These are phyloP conservation scores for Starmerella gropengiesseri DNA, from an alignment of 805 yeast species.

Conservation along the genomic window DNA sequence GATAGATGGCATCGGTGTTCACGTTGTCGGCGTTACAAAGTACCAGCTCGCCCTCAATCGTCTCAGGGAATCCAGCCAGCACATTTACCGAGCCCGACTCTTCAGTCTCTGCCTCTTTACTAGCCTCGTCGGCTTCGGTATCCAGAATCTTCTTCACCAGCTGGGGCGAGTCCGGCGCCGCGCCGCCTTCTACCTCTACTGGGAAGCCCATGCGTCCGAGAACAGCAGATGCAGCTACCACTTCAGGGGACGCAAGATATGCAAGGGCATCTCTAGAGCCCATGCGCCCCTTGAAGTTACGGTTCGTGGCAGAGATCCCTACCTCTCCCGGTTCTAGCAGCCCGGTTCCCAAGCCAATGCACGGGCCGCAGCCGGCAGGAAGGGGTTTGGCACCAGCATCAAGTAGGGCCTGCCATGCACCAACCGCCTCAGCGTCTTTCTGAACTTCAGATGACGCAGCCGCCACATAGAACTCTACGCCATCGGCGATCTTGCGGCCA, in stretches of 20 bases:
- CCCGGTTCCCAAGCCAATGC: constrained; percentile 96
- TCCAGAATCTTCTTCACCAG: constrained; percentile 31
- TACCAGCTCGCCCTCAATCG: constrained; percentile 81
- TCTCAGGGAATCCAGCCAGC: constrained; percentile 81
- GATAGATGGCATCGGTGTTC: constrained; percentile 97
- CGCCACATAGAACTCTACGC: constrained; percentile 92
- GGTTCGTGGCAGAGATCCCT: constrained; percentile 95
- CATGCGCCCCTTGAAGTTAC: constrained; percentile 99
- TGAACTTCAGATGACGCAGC: constrained; percentile 94
- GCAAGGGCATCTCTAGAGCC: constrained; percentile 95
- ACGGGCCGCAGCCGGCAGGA: constrained; percentile 99
- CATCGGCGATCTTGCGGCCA: constrained; percentile 73
- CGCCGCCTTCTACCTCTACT: constrained; percentile 60
- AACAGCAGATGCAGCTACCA: constrained; percentile 97
- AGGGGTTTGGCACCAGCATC: constrained; percentile 91
- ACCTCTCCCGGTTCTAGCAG: constrained; percentile 90
- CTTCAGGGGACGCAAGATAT: constrained; percentile 92
- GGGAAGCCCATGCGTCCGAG: constrained; percentile 90
- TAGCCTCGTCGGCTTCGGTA: constrained; percentile 22
- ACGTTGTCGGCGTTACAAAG: constrained; percentile 87
- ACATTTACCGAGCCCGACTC: constrained; percentile 42
- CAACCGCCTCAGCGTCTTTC: constrained; percentile 76
- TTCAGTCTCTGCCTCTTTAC: constrained; percentile 14
- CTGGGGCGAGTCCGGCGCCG: constrained; percentile 43
- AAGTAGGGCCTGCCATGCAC: constrained; percentile 83